Base-by-base conservation (phyloP, 2,329 filamentous ascomycete species). In the Lanzia echinophila region DNA sequence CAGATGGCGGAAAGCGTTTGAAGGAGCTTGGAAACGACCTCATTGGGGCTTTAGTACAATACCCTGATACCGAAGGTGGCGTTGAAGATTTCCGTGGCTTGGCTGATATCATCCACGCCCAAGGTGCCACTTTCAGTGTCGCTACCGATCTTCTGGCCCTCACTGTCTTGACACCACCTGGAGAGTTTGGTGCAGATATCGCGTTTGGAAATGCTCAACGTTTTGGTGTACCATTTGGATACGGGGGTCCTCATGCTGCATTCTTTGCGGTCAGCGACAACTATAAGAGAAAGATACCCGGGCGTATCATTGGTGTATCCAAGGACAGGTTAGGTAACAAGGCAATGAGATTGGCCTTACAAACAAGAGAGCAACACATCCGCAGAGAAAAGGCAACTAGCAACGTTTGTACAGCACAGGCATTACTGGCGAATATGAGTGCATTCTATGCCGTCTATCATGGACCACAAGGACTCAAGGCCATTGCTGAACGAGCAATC, bases 331-430 rank as follows among this genome's bases (percentile, higher is more conserved):
- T 90, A 5, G 92, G 92, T 7, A 82, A 88, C 59, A 84, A 80
- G 12, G 92, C 91, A 5, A 84, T 95, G 60, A 81, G 92, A 63
- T 73, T 96, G 66, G 88, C 92, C 17, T 75, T 96, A 50, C 92
- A 97, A 73, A 96, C 92, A 10, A 80, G 92, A 63, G 92, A 97
- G 73, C 92, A 97, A 74, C 92, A 97, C 70, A 96, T 97, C 68
- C 82, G 92, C 60, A 82, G 92, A 66, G 92, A 97, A 70, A 96
- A 96, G 79, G 92, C 92, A 1, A 97, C 92, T 1, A 96, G 90
- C 75, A 97, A 97, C 68, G 91, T 96, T 56, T 97, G 92, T 75
- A 97, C 92, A 1, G 91, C 92, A 1, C 92, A 97, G 72, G 92
- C 92, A 8, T 75, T 97, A 24, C 77, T 96, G 49, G 92, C 92